These are phyloP conservation scores for Raphanus raphanistrum DNA, from an alignment of 345 rosid genomes.

Conservation along the genomic window DNA sequence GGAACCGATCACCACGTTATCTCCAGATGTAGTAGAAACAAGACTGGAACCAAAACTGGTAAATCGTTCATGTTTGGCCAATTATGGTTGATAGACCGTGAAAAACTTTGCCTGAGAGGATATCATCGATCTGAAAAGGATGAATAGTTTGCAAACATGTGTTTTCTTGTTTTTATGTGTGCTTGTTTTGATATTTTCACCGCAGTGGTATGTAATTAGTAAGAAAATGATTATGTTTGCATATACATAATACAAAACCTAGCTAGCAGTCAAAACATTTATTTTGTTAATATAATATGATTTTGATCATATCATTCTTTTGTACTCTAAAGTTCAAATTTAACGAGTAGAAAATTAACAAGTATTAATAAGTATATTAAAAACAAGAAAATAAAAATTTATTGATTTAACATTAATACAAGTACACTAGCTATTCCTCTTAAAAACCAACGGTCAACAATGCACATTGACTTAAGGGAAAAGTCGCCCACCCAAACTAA, in stretches of 20 bases:
- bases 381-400: background rate
- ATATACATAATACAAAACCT: background rate
- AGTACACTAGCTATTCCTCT: conserved; percentile 37
- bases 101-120: background rate
- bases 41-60: background rate
- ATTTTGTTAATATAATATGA: background rate
- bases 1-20: background rate
- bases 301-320: background rate
- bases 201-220: background rate
- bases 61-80: conserved; percentile 6
- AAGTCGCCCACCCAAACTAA: conserved; percentile 30
- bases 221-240: background rate
- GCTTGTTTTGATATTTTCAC: background rate
- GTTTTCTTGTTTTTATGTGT: background rate
- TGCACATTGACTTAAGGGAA: conserved; percentile 37
- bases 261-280: background rate
- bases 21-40: background rate
- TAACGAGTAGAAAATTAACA: background rate
- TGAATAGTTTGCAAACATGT: background rate
- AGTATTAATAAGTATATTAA: background rate
- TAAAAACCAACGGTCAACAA: conserved; percentile 38
- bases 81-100: conserved; percentile 8
- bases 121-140: background rate
- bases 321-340: background rate
- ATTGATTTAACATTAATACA: conserved; percentile 9